Evolutionary conservation across 139 green algal genomes (phyloP).

Genomic region (Haematococcus lacustris): DNA sequence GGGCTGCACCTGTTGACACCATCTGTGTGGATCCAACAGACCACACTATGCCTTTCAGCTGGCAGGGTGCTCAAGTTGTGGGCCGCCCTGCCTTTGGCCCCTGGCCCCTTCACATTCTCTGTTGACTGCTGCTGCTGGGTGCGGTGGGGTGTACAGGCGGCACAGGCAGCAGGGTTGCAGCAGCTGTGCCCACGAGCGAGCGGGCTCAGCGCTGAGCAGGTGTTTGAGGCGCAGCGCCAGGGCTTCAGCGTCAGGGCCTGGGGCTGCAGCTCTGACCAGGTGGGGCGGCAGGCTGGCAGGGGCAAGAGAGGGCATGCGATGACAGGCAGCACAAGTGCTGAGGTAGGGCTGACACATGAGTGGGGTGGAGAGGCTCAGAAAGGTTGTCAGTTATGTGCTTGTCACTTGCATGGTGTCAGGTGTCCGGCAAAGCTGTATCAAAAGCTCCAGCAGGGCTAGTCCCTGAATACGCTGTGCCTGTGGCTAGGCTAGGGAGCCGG

Average conservation of each 20-base stretch:
- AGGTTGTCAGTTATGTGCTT: not conserved
- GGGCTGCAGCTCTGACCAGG: constrained; percentile 23
- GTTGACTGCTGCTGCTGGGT: not conserved
- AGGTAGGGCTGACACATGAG: not conserved
- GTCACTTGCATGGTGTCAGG: not conserved
- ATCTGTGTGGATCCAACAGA: not conserved
- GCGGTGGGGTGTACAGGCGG: constrained; percentile 1
- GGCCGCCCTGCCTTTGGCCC: too few species aligned
- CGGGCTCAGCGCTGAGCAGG: constrained; percentile 7
- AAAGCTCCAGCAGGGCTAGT: not conserved
- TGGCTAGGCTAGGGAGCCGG: not conserved
- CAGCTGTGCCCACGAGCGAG: constrained; percentile 39
- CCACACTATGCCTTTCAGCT: not conserved
- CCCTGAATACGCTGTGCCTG: not conserved
- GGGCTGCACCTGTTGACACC: not conserved
- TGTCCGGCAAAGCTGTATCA: too few species aligned
- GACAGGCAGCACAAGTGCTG: not conserved
- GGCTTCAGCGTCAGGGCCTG: constrained; percentile 35
- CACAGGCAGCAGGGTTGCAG: not conserved
- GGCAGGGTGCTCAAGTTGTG: too few species aligned
- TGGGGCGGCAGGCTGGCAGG: not conserved
- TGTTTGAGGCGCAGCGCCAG: not conserved
- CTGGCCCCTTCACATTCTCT: too few species aligned
- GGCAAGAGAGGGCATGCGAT: not conserved
- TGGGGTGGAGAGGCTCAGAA: not conserved